Base-by-base conservation (phyloP, 495 filamentous ascomycete genomes). In the Halenospora varia region DNA sequence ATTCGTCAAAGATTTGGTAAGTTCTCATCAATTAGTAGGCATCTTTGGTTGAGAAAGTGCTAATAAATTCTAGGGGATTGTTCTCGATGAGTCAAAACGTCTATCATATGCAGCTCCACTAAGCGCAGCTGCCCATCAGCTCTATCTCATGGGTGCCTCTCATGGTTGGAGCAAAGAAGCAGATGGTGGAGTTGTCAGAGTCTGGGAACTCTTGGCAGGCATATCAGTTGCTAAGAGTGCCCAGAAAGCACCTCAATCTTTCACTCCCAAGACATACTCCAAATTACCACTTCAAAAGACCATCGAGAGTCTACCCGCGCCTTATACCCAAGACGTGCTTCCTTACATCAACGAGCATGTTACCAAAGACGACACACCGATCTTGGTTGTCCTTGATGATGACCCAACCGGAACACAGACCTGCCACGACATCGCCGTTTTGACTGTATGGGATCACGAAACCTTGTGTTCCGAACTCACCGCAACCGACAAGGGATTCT, bases 321-420 rank as follows among this genome's bases (percentile, higher is more conserved):
- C 22, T 3, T 53, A 53, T 11, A 17, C 20, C 15, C 40, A 19
- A 6, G 19, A 59, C 10, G 20, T 29, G 41, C 56, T 59, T 19
- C 8, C 17, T 6, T 11, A 10, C 10, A 59, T 59, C 18, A 46
- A 39, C 2, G 17, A 20, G 9, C 40, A 54, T 11, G 40, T 59
- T 19, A n/a, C 56, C 2, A 20, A 29, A 17, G 1, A 25, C 3
- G 40, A 50, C 22, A 61, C 59, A 51, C 59, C 53, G 6, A n/a
- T 56, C 9, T 73, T 82, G 15, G 75, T 82, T 15, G 73, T 78
- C 2, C 72, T 82, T 15, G 79, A 82, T 45, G 78, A 82, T 54
- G 79, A 82, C 53, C 78, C 78, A 48, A 82, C 78, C 10, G 78
- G 78, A 15, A 83, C 80, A 0, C 79, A 82, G 63, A 82, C 80